These are phyloP conservation scores for Melaleuca alternifolia DNA, from an alignment of 345 rosid genomes.

Conservation along the genomic window DNA sequence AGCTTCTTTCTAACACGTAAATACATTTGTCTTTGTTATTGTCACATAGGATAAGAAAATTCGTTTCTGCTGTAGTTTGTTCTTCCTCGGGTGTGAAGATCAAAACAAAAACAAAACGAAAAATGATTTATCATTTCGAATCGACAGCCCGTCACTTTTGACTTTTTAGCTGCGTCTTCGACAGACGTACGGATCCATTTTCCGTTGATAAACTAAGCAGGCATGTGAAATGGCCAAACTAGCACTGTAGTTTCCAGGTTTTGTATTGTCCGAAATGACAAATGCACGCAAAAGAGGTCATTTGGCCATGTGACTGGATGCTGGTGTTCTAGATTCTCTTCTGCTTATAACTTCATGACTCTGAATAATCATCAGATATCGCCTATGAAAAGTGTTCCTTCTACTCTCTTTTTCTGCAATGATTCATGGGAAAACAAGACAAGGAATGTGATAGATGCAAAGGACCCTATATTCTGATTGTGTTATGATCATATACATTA, in stretches of 20 bases:
- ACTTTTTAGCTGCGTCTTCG: background rate
- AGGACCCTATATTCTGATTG: background rate
- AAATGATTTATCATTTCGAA: background rate
- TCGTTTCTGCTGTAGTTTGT: background rate
- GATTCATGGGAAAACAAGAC: background rate
- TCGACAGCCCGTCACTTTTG: background rate
- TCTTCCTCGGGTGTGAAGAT: background rate
- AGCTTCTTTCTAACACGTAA: background rate
- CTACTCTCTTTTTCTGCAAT: background rate
- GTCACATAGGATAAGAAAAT: background rate
- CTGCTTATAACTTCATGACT: no score
- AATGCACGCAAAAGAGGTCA: background rate
- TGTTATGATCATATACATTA: background rate
- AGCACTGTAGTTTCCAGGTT: background rate
- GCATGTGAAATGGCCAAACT: background rate
- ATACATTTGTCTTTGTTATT: background rate
- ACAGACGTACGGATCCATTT: background rate
- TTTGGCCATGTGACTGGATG: background rate
- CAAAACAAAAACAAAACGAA: background rate
- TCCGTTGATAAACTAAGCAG: background rate
- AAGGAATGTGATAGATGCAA: background rate
- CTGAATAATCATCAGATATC: background rate
- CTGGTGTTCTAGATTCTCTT: background rate
- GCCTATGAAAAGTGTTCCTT: background rate
- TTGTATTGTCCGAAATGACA: background rate